Conservation (phyloP, 371 early-diverging fungal species). For the Gilbertella persicaria region DNA sequence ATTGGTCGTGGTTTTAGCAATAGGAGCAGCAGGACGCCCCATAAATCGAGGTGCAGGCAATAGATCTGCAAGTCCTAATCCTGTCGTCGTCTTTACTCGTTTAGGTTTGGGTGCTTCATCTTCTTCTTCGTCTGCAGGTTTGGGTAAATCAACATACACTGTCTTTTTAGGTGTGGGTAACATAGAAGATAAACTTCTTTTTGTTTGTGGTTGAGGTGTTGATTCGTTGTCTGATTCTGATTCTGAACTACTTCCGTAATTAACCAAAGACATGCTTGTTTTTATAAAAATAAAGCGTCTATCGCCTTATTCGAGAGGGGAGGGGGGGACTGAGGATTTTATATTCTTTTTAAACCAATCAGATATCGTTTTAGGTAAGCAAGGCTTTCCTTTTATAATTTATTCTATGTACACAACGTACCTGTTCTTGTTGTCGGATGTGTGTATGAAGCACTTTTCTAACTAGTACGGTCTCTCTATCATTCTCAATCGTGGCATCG, state of each 20-base stretch:
- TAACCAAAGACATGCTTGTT: slow-evolving; percentile 22
- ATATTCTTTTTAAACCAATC: too few relatives aligned
- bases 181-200: slow-evolving; percentile 8
- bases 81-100: slow-evolving; percentile 20
- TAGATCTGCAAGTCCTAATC: slow-evolving; percentile 29
- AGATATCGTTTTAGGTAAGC: too few relatives aligned
- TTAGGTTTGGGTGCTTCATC: slow-evolving; percentile 19
- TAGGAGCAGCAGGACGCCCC: background rate
- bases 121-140: slow-evolving; percentile 24
- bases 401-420: too few relatives aligned
- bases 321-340: too few relatives aligned
- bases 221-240: slow-evolving; percentile 22
- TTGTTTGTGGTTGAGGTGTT: slow-evolving; percentile 2
- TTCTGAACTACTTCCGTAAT: slow-evolving; percentile 29
- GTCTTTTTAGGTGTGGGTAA: slow-evolving; percentile 26
- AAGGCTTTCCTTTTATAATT: too few relatives aligned
- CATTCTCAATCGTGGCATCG: too few relatives aligned
- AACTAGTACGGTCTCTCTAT: too few relatives aligned
- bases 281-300: background rate
- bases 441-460: too few relatives aligned
- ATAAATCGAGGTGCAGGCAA: slow-evolving; percentile 35
- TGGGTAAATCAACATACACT: slow-evolving; percentile 37
- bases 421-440: too few relatives aligned
- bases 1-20: slow-evolving; percentile 8
- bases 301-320: background rate